Conservation (phyloP, 306 rosid species). For the Prunus davidiana region DNA sequence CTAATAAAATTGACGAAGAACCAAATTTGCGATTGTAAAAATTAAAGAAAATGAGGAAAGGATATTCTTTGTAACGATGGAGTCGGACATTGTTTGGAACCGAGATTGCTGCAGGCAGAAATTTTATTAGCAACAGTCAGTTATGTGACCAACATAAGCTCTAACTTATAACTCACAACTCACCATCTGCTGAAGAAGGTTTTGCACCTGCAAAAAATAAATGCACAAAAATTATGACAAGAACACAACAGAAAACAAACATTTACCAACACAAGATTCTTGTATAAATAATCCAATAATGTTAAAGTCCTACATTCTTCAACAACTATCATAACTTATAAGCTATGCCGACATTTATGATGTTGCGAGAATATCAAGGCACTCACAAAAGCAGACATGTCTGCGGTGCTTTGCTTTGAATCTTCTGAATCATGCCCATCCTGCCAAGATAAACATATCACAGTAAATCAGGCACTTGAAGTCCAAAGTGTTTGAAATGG, state of each 20-base stretch:
- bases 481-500: background rate
- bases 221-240: conserved; percentile 17
- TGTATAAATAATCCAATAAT: background rate
- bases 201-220: conserved; percentile 68
- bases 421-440: conserved; percentile 82
- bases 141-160: conserved; percentile 17
- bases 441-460: conserved; percentile 29
- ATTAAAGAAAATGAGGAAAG: conserved; percentile 36
- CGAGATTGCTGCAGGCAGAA: conserved; percentile 73
- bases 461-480: background rate
- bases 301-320: background rate
- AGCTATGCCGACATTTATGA: background rate
- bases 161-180: conserved; percentile 31
- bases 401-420: conserved; percentile 84
- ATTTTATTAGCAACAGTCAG: conserved; percentile 24
- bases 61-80: conserved; percentile 93
- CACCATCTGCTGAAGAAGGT: conserved; percentile 99
- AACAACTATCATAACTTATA: background rate
- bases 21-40: background rate
- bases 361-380: background rate
- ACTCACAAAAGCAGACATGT: conserved; percentile 97
- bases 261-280: background rate
- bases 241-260: conserved; percentile 8
- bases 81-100: conserved; percentile 91
- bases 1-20: background rate